Evolutionary conservation across 139 green algal species (phyloP).

Genomic region (Asterochloris erici): DNA sequence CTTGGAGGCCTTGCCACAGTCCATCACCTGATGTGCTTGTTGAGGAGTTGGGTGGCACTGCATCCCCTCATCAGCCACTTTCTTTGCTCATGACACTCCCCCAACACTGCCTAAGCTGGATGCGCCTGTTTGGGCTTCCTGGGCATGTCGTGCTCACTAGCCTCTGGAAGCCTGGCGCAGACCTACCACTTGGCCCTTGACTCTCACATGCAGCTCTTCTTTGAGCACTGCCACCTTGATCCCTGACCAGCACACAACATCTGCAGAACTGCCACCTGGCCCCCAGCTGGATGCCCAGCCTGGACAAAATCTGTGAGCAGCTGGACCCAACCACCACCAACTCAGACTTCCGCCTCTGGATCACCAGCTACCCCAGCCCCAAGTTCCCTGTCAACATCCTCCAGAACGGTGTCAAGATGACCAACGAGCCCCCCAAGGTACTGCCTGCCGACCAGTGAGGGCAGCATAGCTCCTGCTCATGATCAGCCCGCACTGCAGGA

Average conservation of each 20-base stretch:
- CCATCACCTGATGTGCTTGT: too few relatives aligned
- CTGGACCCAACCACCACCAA: constrained; percentile 53
- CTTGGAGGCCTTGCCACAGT: too few relatives aligned
- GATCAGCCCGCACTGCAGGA: too few relatives aligned
- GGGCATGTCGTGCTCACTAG: not conserved
- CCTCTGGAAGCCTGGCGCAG: too few relatives aligned
- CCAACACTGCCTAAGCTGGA: not conserved
- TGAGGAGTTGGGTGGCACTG: too few relatives aligned
- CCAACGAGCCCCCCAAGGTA: constrained; percentile 76
- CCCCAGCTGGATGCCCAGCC: constrained; percentile 62
- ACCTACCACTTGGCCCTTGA: too few relatives aligned
- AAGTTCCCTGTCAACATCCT: constrained; percentile 42
- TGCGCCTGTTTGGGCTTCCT: not conserved
- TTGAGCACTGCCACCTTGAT: not conserved
- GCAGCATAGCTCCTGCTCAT: too few relatives aligned
- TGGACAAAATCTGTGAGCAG: constrained; percentile 74
- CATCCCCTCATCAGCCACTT: not conserved
- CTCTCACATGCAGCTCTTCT: not conserved
- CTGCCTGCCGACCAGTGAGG: not conserved
- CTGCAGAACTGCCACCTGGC: constrained; percentile 74
- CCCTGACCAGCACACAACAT: too few relatives aligned
- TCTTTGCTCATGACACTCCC: not conserved
- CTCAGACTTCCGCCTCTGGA: constrained; percentile 72
- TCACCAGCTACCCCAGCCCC: constrained; percentile 61
- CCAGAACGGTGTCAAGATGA: constrained; percentile 67